These are phyloP conservation scores for Escovopsis weberi DNA, from an alignment of 2,329 filamentous ascomycete species.

Conservation along the genomic window DNA sequence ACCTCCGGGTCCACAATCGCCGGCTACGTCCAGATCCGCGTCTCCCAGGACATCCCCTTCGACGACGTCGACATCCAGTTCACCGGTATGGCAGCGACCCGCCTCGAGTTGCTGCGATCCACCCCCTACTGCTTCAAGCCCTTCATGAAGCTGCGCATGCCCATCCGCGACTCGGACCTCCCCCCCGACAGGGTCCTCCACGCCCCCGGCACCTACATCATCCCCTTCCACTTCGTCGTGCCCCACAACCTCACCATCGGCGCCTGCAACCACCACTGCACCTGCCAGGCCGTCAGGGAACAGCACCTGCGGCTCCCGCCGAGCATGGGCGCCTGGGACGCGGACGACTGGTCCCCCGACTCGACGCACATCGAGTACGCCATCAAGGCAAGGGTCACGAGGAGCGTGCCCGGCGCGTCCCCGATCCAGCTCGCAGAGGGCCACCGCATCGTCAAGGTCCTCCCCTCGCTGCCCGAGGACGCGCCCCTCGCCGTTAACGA, in stretches of 20 bases:
- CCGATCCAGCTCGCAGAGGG: conserved; percentile 24
- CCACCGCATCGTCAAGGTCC: conserved; percentile 33
- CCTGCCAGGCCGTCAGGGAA: conserved; percentile 30
- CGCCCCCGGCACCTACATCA: conserved; percentile 30
- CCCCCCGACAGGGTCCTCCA: conserved; percentile 33
- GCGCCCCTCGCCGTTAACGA: conserved; percentile 35
- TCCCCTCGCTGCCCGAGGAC: conserved; percentile 34
- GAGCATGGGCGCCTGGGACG: conserved; percentile 36
- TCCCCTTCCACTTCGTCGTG: conserved; percentile 46
- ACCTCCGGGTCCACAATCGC: conserved; percentile 37
- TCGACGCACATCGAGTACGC: conserved; percentile 40
- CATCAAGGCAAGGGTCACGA: conserved; percentile 31
- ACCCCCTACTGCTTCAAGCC: conserved; percentile 34
- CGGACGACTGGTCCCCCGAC: conserved; percentile 38
- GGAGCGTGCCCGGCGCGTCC: conserved; percentile 6
- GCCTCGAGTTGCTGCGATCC: conserved; percentile 34
- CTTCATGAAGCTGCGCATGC: conserved; percentile 43
- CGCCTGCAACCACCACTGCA: conserved; percentile 37
- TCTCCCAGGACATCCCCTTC: conserved; percentile 32
- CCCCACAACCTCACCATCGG: conserved; percentile 42
- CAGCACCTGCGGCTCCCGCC: conserved; percentile 40
- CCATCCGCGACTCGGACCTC: conserved; percentile 30
- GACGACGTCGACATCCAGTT: conserved; percentile 38
- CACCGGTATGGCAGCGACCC: conserved; percentile 34
- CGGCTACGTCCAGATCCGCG: conserved; percentile 32